Percentiles rank a stretch among this genome's conserved stretches.
Evolutionary conservation across 768 basidiomycete genomes (phyloP).

Genomic region (Mycena galopus): DNA sequence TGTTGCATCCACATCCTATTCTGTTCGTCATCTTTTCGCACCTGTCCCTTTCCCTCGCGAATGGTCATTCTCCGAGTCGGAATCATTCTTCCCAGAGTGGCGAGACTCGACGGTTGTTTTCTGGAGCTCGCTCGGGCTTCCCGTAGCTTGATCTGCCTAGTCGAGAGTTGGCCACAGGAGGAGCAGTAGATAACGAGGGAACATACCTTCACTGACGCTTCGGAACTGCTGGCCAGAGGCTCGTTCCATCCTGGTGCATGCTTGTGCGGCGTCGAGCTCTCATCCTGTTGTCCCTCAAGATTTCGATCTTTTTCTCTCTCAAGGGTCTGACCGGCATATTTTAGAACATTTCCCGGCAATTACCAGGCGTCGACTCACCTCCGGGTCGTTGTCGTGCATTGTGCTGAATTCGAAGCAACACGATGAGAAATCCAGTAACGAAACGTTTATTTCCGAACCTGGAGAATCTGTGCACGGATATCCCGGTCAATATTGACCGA

Average conservation of each 20-base stretch:
- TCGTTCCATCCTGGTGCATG: conserved; percentile 83
- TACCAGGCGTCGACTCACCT: conserved; percentile 46
- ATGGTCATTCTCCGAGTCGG: background rate
- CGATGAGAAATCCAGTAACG: conserved; percentile 24
- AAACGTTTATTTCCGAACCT: background rate
- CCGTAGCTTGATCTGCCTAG: conserved; percentile 57
- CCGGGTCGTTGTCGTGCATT: conserved; percentile 71
- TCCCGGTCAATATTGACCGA: no score
- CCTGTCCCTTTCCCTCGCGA: background rate
- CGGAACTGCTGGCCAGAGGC: conserved; percentile 70
- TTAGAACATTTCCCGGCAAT: background rate
- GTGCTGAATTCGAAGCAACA: no score
- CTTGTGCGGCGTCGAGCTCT: conserved; percentile 60
- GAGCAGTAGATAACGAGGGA: no score
- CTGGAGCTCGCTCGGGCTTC: conserved; percentile 51
- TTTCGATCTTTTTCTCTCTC: conserved; percentile 69
- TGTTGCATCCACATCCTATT: no score
- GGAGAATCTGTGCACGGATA: no score
- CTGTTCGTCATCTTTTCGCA: no score
- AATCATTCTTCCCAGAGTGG: conserved; percentile 52
- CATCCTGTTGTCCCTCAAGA: conserved; percentile 57
- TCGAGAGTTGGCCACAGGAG: conserved; percentile 8
- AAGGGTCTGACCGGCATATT: conserved; percentile 51
- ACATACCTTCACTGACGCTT: conserved; percentile 73
- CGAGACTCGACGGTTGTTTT: conserved; percentile 56